A percentile compares a stretch with the other conserved stretches of the same genome.
These are phyloP conservation scores for Termitomyces sp. DNA, from an alignment of 768 basidiomycete genomes.

Conservation along the genomic window DNA sequence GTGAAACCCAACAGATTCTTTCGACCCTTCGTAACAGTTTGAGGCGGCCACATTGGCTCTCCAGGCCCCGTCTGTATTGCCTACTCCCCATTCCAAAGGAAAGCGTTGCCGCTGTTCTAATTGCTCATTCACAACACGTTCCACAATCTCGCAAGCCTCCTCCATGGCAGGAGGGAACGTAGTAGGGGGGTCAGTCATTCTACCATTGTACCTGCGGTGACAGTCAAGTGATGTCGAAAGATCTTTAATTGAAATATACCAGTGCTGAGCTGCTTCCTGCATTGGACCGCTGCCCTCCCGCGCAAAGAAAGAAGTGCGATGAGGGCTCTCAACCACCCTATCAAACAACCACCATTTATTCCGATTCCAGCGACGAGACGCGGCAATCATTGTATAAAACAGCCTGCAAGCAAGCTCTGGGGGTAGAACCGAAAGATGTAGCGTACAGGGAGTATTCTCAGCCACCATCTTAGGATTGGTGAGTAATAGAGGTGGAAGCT, in stretches of 20 bases:
- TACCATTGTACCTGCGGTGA: constrained; percentile 73
- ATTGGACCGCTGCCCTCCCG: constrained; percentile 48
- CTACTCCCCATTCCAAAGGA: constrained; percentile 61
- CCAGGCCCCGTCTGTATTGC: constrained; percentile 36
- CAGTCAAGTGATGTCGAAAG: background rate
- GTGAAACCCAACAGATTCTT: constrained; percentile 79
- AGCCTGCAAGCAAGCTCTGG: constrained; percentile 69
- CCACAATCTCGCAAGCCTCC: constrained; percentile 67
- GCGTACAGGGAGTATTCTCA: constrained; percentile 67
- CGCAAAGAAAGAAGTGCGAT: constrained; percentile 74
- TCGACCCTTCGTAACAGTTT: constrained; percentile 78
- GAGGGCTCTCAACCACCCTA: constrained; percentile 76
- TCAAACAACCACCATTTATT: constrained; percentile 88
- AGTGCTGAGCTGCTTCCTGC: constrained; percentile 72
- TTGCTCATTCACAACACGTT: constrained; percentile 66
- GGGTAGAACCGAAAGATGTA: constrained; percentile 66
- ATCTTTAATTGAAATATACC: constrained; percentile 34
- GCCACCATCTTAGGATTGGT: constrained; percentile 58
- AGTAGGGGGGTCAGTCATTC: constrained; percentile 47
- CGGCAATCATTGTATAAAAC: constrained; percentile 66
- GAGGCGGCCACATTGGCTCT: constrained; percentile 82
- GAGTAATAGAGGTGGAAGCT: constrained; percentile 57
- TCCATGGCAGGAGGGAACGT: constrained; percentile 69
- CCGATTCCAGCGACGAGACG: constrained; percentile 56
- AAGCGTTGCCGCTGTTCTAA: constrained; percentile 55